Evolutionary conservation across 805 yeast genomes (phyloP).

Genomic region (Danielia reshetovae): DNA sequence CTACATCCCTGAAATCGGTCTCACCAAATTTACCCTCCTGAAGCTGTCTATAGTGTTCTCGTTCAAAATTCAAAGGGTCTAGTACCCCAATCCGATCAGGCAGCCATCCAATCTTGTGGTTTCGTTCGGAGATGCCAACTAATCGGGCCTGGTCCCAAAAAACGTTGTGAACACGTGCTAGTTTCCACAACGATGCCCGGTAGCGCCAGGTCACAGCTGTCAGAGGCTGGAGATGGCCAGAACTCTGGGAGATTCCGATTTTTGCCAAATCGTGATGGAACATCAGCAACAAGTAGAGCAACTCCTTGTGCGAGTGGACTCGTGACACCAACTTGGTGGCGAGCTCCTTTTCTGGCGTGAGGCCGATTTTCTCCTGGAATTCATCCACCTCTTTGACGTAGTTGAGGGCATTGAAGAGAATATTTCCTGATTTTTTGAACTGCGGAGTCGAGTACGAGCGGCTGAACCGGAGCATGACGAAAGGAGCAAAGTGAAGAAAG

Average conservation of each 20-base stretch:
- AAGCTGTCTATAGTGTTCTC: slow-evolving; percentile 22
- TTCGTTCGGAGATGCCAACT: slow-evolving; percentile 27
- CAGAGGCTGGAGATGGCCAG: neutral
- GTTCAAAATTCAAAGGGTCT: slow-evolving; percentile 34
- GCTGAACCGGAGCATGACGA: neutral
- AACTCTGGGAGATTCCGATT: slow-evolving; percentile 22
- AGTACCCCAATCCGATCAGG: slow-evolving; percentile 30
- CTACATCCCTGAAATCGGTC: slow-evolving; percentile 20
- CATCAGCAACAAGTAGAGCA: slow-evolving; percentile 25
- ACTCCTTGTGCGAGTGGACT: slow-evolving; percentile 25
- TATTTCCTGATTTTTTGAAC: slow-evolving; percentile 9
- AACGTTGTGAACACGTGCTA: slow-evolving; percentile 24
- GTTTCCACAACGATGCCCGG: slow-evolving; percentile 18
- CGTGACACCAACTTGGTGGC: slow-evolving; percentile 20
- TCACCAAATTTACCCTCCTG: slow-evolving; percentile 25
- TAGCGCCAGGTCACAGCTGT: neutral
- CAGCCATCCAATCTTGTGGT: slow-evolving; percentile 24
- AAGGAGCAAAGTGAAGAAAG: too few relatives aligned
- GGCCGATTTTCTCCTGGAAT: slow-evolving; percentile 18
- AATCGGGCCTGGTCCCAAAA: slow-evolving; percentile 37
- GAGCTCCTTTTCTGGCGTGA: slow-evolving; percentile 19
- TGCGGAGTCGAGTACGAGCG: slow-evolving; percentile 8
- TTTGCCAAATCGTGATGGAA: slow-evolving; percentile 30
- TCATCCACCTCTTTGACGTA: slow-evolving; percentile 28
- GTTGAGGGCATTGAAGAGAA: slow-evolving; percentile 17